A percentile compares a stretch with the other conserved stretches of the same genome.
Conservation (phyloP, 192 early-diverging fungal genomes). For the Rhizoclosmatium sp. region DNA sequence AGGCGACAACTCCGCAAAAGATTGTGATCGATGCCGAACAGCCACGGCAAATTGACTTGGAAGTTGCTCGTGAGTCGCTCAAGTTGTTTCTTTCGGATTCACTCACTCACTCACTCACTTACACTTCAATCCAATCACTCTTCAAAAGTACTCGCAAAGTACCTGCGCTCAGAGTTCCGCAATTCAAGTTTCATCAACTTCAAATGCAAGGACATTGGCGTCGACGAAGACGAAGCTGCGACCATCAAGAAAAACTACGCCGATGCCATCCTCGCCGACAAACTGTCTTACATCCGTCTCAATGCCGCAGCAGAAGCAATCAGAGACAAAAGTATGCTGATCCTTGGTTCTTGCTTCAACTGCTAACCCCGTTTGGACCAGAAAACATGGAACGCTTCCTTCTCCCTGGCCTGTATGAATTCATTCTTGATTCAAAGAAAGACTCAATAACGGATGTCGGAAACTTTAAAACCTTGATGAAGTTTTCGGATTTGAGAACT, state of each 20-base stretch:
- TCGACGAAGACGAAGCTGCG: not conserved
- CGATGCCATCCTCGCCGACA: not conserved
- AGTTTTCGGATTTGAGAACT: conserved; percentile 76
- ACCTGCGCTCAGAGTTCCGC: not conserved
- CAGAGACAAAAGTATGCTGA: not conserved
- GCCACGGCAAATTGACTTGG: too few relatives aligned
- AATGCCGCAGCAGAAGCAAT: not conserved
- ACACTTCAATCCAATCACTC: too few relatives aligned
- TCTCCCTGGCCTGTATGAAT: conserved; percentile 45
- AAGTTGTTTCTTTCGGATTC: too few relatives aligned
- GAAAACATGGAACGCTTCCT: conserved; percentile 45
- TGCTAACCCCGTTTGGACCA: not conserved
- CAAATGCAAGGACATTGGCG: conserved; percentile 10
- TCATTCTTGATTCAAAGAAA: conserved; percentile 13
- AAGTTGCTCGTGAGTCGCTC: too few relatives aligned
- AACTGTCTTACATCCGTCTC: conserved; percentile 10
- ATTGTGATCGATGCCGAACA: too few relatives aligned
- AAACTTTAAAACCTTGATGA: conserved; percentile 34
- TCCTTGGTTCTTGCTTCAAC: not conserved
- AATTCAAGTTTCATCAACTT: not conserved
- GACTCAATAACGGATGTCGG: conserved; percentile 5
- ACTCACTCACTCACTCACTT: too few relatives aligned
- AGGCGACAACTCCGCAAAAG: too few relatives aligned
- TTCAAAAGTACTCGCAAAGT: not conserved
- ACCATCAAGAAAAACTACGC: not conserved